Percentiles rank a stretch among this genome's conserved stretches.
Conservation (phyloP, 345 rosid species). For the Pugionium cornutum region DNA sequence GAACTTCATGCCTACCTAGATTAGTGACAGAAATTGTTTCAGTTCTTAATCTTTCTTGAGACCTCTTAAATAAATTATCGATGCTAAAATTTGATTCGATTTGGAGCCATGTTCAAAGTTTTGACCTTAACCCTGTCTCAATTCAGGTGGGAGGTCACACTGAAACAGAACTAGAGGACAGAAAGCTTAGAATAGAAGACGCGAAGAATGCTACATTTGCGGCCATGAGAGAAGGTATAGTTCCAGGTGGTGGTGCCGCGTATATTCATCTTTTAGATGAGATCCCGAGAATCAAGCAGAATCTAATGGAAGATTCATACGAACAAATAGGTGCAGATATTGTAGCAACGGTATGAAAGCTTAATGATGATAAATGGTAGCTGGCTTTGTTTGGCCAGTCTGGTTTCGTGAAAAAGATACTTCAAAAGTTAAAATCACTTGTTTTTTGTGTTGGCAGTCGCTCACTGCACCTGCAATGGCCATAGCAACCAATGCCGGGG, state of each 20-base stretch:
- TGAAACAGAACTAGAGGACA: conserved; percentile 86
- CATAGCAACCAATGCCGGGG: conserved; percentile 79
- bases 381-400: not conserved
- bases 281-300: conserved; percentile 51
- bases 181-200: conserved; percentile 85
- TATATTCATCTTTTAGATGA: conserved; percentile 70
- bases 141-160: conserved; percentile 81
- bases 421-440: not conserved
- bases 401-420: not conserved
- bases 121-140: not conserved
- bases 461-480: conserved; percentile 73
- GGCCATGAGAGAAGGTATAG: conserved; percentile 87
- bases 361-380: conserved; percentile 15
- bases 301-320: conserved; percentile 56
- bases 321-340: conserved; percentile 82
- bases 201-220: conserved; percentile 92
- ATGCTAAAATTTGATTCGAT: too few relatives aligned
- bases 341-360: conserved; percentile 53
- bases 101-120: too few relatives aligned
- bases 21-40: conserved; percentile 2
- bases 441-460: conserved; percentile 50
- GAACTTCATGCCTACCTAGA: not conserved
- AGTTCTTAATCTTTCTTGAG: conserved; percentile 5
- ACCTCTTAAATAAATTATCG: not conserved
- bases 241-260: conserved; percentile 93